These are phyloP conservation scores for Calycina herbarum DNA, from an alignment of 2,329 filamentous ascomycete genomes.

Conservation along the genomic window DNA sequence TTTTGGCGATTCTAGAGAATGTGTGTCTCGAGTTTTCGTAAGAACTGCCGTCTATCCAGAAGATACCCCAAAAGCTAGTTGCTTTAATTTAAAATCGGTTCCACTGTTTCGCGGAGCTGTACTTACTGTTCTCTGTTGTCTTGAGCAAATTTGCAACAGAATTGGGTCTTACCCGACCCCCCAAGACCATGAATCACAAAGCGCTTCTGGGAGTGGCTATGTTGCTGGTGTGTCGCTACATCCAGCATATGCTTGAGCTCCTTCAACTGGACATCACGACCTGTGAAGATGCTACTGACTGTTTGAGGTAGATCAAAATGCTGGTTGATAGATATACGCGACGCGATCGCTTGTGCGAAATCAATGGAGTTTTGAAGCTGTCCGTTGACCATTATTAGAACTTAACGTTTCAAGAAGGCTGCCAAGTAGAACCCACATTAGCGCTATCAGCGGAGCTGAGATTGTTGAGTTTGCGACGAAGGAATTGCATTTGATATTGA, in stretches of 20 bases:
- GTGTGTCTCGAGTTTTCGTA: neutral
- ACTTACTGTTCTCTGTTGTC: constrained; percentile 18
- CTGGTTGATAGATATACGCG: neutral
- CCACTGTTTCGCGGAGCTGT: too few relatives aligned
- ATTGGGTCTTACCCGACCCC: constrained; percentile 36
- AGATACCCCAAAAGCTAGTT: constrained; percentile 26
- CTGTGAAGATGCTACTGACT: constrained; percentile 8
- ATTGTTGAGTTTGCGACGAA: too few relatives aligned
- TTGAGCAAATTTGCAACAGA: constrained; percentile 21
- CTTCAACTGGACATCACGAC: neutral
- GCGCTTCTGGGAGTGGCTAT: neutral
- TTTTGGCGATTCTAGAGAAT: constrained; percentile 1
- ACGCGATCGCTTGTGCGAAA: neutral
- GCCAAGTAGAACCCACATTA: too few relatives aligned
- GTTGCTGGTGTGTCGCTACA: too few relatives aligned
- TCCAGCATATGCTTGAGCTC: neutral
- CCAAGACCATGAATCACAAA: constrained; percentile 32
- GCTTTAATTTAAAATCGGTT: too few relatives aligned
- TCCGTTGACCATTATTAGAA: too few relatives aligned
- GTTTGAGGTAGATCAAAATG: constrained; percentile 3
- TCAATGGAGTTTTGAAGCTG: too few relatives aligned
- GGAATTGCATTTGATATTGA: too few relatives aligned
- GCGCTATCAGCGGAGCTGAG: too few relatives aligned
- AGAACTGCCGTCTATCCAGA: constrained; percentile 23
- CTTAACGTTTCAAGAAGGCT: too few relatives aligned